Evolutionary conservation across 768 basidiomycete species (phyloP).

Genomic region (Omphalotus guepiniiformis): DNA sequence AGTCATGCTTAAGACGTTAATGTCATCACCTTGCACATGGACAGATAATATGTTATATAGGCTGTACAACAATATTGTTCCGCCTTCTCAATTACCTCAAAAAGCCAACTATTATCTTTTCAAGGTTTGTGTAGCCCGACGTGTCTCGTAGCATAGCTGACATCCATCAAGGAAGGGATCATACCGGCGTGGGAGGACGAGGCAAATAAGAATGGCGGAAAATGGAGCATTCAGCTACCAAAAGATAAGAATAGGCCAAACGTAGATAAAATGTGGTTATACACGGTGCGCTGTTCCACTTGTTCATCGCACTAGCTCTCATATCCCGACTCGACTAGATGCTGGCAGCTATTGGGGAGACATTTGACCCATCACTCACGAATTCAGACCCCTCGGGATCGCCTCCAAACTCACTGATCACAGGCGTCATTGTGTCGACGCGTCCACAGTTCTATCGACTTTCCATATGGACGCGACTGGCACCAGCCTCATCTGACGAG

Average conservation of each 20-base stretch:
- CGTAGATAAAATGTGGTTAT: constrained; percentile 97
- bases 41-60: constrained; percentile 30
- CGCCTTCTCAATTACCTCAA: constrained; percentile 86
- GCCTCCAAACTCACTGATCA: constrained; percentile 62
- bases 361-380: constrained; percentile 85
- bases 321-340: constrained; percentile 53
- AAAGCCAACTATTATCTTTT: constrained; percentile 99
- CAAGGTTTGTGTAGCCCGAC: constrained; percentile 52
- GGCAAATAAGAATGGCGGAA: constrained; percentile 95
- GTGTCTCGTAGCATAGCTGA: constrained; percentile 3
- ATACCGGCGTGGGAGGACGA: constrained; percentile 98
- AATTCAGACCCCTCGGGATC: constrained; percentile 36
- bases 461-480: constrained; percentile 94
- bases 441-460: constrained; percentile 94
- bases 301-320: neutral
- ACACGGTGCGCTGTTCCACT: constrained; percentile 64
- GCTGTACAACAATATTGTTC: constrained; percentile 95
- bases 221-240: constrained; percentile 98
- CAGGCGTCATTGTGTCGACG: constrained; percentile 92
- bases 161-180: constrained; percentile 73
- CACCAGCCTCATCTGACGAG: constrained; percentile 53
- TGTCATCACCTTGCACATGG: neutral
- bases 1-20: constrained; percentile 23
- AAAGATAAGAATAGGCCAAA: constrained; percentile 83
- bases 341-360: constrained; percentile 99